phyloP scores from a whole-genome alignment of 805 yeast genomes.

The Candida nanaspora region DNA sequence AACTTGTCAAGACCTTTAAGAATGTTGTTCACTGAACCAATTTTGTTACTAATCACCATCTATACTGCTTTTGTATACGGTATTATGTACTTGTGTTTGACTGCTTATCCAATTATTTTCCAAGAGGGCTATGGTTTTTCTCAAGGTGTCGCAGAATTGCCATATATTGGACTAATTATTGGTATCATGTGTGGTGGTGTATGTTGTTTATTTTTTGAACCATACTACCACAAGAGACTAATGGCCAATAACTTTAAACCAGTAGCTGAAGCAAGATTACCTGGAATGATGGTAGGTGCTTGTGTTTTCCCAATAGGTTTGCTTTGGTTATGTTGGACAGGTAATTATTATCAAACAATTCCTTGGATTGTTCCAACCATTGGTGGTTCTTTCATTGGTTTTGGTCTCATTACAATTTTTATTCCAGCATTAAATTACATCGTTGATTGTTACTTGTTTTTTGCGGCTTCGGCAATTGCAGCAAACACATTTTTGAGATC shows the following conservation, averaged over 20 bases:
- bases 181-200: slow-evolving; percentile 60
- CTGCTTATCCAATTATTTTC: slow-evolving; percentile 73
- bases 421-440: slow-evolving; percentile 65
- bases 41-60: slow-evolving; percentile 56
- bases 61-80: slow-evolving; percentile 80
- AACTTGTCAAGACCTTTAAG: slow-evolving; percentile 60
- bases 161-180: slow-evolving; percentile 68
- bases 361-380: slow-evolving; percentile 81
- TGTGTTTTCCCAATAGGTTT: slow-evolving; percentile 69
- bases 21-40: slow-evolving; percentile 68
- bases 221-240: slow-evolving; percentile 39
- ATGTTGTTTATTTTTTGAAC: slow-evolving; percentile 48
- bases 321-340: slow-evolving; percentile 87
- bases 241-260: slow-evolving; percentile 48
- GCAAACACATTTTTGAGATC: slow-evolving; percentile 69
- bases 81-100: slow-evolving; percentile 62
- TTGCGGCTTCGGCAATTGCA: slow-evolving; percentile 76
- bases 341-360: slow-evolving; percentile 51
- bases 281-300: slow-evolving; percentile 69
- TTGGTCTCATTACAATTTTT: slow-evolving; percentile 63
- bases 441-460: slow-evolving; percentile 59
- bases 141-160: slow-evolving; percentile 65
- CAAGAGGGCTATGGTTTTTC: slow-evolving; percentile 51
- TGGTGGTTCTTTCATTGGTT: slow-evolving; percentile 58
- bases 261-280: slow-evolving; percentile 75